Evolutionary conservation across 495 filamentous ascomycete species (phyloP).

Genomic region (Aspergillus biplanus): DNA sequence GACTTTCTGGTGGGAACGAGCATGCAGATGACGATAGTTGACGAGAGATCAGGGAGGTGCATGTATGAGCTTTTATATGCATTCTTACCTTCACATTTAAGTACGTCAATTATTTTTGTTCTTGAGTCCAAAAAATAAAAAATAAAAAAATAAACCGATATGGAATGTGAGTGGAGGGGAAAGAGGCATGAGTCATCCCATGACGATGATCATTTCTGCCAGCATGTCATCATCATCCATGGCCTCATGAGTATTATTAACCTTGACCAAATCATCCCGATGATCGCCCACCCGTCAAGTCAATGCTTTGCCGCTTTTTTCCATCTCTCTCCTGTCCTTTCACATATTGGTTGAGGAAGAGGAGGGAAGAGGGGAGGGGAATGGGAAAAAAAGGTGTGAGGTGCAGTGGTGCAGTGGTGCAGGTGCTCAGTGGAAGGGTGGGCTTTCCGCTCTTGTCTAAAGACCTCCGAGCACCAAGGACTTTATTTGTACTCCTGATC

Average conservation of each 20-base stretch:
- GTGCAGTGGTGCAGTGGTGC: too few relatives aligned
- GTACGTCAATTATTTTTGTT: too few relatives aligned
- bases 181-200: constrained; percentile 1
- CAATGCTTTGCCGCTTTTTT: not conserved
- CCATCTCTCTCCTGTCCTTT: too few relatives aligned
- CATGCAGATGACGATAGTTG: not conserved
- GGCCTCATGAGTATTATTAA: not conserved
- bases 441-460: too few relatives aligned
- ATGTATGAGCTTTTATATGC: not conserved
- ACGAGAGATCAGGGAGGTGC: not conserved
- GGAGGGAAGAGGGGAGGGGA: too few relatives aligned
- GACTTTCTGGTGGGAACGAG: not conserved
- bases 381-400: too few relatives aligned
- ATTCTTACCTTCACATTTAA: not conserved
- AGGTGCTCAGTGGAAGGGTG: too few relatives aligned
- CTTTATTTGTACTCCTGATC: too few relatives aligned
- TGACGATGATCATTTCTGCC: constrained; percentile 1
- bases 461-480: too few relatives aligned
- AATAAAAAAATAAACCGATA: too few relatives aligned
- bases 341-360: too few relatives aligned
- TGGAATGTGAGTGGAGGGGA: not conserved
- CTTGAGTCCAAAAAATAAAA: too few relatives aligned
- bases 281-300: not conserved
- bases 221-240: not conserved
- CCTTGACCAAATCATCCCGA: not conserved